Percentiles rank a stretch among this genome's conserved stretches.
Evolutionary conservation across 1,284 basidiomycete species (phyloP).

Genomic region (Malassezia dermatis): DNA sequence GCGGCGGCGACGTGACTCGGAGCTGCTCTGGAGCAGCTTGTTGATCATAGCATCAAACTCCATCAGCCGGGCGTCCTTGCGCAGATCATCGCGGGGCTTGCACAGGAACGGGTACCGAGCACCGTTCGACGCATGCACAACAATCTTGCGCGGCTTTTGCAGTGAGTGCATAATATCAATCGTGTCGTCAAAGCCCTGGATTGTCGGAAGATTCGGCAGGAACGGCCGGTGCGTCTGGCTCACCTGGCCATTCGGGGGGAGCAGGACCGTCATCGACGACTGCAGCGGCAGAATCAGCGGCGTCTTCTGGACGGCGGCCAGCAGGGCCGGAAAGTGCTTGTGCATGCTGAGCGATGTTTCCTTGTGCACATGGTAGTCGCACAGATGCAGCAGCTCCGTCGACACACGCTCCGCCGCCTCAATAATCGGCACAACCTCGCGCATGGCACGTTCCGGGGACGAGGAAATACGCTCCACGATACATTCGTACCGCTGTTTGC

Average conservation of each 20-base stretch:
- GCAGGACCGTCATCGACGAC: constrained; percentile 76
- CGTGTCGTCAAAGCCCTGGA: constrained; percentile 58
- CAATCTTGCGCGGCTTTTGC: constrained; percentile 83
- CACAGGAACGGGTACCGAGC: constrained; percentile 81
- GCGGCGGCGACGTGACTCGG: constrained; percentile 60
- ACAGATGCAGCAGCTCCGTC: constrained; percentile 38
- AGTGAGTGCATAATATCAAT: constrained; percentile 88
- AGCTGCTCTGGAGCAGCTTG: constrained; percentile 84
- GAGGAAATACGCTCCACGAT: constrained; percentile 52
- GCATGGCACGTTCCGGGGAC: constrained; percentile 17
- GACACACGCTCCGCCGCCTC: constrained; percentile 34
- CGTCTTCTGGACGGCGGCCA: constrained; percentile 23
- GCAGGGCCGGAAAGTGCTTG: constrained; percentile 30
- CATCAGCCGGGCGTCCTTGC: constrained; percentile 96
- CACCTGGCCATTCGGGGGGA: constrained; percentile 52
- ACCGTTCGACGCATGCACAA: constrained; percentile 72
- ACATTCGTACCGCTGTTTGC: constrained; percentile 57
- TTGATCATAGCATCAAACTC: constrained; percentile 98
- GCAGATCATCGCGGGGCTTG: constrained; percentile 93
- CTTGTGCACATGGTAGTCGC: constrained; percentile 32
- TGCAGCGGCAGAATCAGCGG: constrained; percentile 64
- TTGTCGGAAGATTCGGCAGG: constrained; percentile 64
- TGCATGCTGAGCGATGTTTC: constrained; percentile 28
- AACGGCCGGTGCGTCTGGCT: constrained; percentile 71
- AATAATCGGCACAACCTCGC: constrained; percentile 27